Evolutionary conservation across 768 basidiomycete species (phyloP), one percentile per base, ranked within the genome.

Genomic region (Leccinum subgranulosum): DNA sequence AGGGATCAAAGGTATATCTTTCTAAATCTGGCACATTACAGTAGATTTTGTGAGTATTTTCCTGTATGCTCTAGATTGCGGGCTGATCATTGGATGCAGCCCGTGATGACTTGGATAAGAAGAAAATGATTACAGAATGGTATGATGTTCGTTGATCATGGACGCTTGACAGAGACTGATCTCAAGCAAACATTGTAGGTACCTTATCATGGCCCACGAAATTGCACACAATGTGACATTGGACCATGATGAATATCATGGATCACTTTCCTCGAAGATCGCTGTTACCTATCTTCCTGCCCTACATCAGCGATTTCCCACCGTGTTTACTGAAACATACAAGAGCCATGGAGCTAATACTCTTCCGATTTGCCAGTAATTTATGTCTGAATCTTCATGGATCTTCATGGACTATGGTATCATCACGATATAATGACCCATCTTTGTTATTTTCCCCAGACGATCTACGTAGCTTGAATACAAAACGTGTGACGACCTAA

Each of bases 161-260:
- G 11, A 12, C 7, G 11, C 6, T 5, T 14, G 23, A 55, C 15
- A 39, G 12, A 15, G 2, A 43, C 8, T 56, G 9, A 60, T 25
- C 39, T 36, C 12, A 0, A 23, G 43, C 23, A 7, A 41, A 52
- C 12, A 43, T 10, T 43, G 19, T 6, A 69, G 69, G 69, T 69
- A 63, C 31, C 64, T 71, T 33, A 65, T 69, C 3, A 67, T 71
- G 58, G 67, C 61, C 2, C 69, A 69, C 15, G 69, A 69, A 51
- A 60, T 69, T 6, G 69, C 69, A 15, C 69, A 69, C 56, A 64
- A 67, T 10, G 46, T 51, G 11, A 56, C 61, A 0, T 51, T 58
- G 54, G 64, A 66, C 15, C 69, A 70, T 12, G 64, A 70, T 4
- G 68, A 68, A 49, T 57, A 70, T 31, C 68, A 69, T 17, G 68